Conservation (phyloP, 139 green algal genomes). For the Auxenochlorella pyrenoidosa region DNA sequence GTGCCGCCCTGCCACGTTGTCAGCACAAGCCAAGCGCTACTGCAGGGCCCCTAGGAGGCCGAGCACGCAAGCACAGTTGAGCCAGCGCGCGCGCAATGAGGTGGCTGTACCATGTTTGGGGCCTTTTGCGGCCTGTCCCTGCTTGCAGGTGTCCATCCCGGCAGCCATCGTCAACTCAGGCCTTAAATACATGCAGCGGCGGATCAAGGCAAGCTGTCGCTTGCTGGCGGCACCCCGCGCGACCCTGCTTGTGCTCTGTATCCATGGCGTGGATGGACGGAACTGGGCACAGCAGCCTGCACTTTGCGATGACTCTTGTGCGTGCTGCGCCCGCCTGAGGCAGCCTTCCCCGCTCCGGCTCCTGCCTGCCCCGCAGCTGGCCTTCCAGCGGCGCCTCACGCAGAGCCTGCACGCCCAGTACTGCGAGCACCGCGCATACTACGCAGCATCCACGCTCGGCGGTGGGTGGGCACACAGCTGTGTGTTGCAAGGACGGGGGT, state of each 20-base stretch:
- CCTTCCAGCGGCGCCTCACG: constrained; percentile 72
- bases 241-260: no score
- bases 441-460: constrained; percentile 87
- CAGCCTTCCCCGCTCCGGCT: not conserved
- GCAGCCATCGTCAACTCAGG: constrained; percentile 48
- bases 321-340: not conserved
- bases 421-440: constrained; percentile 92
- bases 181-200: constrained; percentile 95
- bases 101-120: no score
- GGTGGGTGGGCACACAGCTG: constrained; percentile 29
- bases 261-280: no score
- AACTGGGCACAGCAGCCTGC: no score
- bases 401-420: constrained; percentile 87
- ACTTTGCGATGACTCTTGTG: no score
- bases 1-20: no score
- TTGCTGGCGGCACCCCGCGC: not conserved
- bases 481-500: no score
- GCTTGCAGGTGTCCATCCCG: constrained; percentile 27
- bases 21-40: no score
- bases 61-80: no score
- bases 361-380: constrained; percentile 35
- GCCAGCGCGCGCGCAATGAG: no score
- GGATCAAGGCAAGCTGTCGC: constrained; percentile 77
- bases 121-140: not conserved
- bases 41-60: no score